These are phyloP conservation scores for Alternaria sp. DNA, from an alignment of 2,329 filamentous ascomycete genomes.

Conservation along the genomic window DNA sequence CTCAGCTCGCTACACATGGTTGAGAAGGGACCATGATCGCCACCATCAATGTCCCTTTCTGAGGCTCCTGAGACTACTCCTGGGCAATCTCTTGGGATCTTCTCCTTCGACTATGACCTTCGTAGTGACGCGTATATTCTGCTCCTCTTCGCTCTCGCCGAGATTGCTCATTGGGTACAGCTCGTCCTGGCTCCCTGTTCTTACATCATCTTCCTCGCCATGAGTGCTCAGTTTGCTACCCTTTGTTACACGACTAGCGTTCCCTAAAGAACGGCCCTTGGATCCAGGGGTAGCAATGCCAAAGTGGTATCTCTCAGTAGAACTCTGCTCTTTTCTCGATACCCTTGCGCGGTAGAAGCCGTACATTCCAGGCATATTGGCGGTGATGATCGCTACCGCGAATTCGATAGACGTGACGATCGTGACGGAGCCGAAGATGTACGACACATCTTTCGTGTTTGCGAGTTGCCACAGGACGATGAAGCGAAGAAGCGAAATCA, in stretches of 20 bases:
- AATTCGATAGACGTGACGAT: neutral
- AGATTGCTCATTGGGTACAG: neutral
- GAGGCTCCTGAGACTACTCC: neutral
- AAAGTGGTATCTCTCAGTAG: neutral
- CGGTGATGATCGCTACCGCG: neutral
- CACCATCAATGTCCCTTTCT: neutral
- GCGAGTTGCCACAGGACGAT: neutral
- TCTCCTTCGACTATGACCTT: neutral
- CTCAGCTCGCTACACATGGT: neutral
- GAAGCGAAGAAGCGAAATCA: neutral
- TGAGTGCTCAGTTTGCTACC: neutral
- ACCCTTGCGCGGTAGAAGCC: neutral
- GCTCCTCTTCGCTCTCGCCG: neutral
- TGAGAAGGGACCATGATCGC: neutral
- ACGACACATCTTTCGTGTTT: neutral
- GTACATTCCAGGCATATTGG: neutral
- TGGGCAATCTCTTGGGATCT: too few species aligned
- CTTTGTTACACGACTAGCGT: neutral
- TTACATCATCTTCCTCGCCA: neutral
- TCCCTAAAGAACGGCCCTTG: neutral
- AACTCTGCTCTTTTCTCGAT: neutral
- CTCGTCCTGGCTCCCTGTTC: neutral
- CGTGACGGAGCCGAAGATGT: neutral
- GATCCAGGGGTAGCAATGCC: neutral
- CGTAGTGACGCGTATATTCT: neutral